Evolutionary conservation across 2,329 filamentous ascomycete species (phyloP).

Genomic region (Cladosporium halotolerans): DNA sequence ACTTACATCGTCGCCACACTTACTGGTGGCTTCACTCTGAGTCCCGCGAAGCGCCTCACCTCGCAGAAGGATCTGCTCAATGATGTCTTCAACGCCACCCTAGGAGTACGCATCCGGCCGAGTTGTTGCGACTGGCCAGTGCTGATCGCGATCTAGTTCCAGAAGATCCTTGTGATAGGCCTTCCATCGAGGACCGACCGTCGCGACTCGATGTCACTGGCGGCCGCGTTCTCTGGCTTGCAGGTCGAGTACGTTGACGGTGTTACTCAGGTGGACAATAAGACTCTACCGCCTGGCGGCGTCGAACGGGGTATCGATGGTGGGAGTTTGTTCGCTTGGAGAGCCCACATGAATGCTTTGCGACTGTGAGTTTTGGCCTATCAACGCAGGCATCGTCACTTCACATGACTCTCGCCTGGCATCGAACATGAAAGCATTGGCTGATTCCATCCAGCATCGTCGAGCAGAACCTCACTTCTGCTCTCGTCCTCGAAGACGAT

Average conservation of each 20-base stretch:
- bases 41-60: too few species aligned
- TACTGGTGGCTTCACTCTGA: too few species aligned
- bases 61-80: background rate
- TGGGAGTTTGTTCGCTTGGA: conserved; percentile 11
- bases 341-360: conserved; percentile 19
- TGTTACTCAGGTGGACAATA: conserved; percentile 27
- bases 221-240: conserved; percentile 42
- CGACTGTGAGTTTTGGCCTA: conserved; percentile 5
- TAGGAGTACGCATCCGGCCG: background rate
- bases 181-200: conserved; percentile 47
- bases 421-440: conserved; percentile 20
- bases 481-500: conserved; percentile 41
- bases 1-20: too few species aligned
- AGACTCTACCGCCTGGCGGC: conserved; percentile 28
- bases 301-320: background rate
- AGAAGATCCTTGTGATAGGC: conserved; percentile 47
- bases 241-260: conserved; percentile 44
- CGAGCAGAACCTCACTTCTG: conserved; percentile 32
- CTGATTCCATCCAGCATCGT: conserved; percentile 29
- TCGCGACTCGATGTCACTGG: conserved; percentile 44
- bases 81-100: background rate
- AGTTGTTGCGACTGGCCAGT: background rate
- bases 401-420: too few species aligned
- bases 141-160: conserved; percentile 32
- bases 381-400: too few species aligned